Evolutionary conservation across 163 green algal genomes (phyloP).

Genomic region (Scenedesmus sp.): DNA sequence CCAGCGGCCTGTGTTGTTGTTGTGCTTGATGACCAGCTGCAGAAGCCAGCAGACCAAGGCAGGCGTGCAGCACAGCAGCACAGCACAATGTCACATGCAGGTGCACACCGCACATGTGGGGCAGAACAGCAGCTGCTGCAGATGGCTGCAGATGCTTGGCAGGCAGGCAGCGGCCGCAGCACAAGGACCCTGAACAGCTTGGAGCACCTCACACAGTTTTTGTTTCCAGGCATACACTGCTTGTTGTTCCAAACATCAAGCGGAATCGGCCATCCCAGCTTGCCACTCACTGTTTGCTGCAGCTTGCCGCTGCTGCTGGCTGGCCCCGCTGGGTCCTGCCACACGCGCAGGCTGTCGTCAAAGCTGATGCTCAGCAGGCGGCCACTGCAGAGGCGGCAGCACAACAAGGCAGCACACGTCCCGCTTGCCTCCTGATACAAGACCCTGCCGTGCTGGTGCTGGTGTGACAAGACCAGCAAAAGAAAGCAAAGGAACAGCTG

Average conservation of each 20-base stretch:
- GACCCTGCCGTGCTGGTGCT: too few relatives aligned
- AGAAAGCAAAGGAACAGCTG: background rate
- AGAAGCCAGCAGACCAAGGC: background rate
- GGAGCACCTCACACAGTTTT: too few relatives aligned
- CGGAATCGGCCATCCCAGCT: background rate
- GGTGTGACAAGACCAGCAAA: too few relatives aligned
- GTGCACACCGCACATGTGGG: background rate
- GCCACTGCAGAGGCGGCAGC: background rate
- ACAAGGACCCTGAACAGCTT: background rate
- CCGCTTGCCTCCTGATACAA: too few relatives aligned
- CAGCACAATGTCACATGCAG: too few relatives aligned
- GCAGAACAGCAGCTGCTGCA: background rate
- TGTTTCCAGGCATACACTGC: too few relatives aligned
- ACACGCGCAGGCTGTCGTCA: slow-evolving; percentile 81
- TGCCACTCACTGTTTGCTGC: slow-evolving; percentile 12
- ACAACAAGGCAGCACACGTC: background rate
- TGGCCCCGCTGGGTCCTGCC: slow-evolving; percentile 57
- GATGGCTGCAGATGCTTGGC: too few relatives aligned
- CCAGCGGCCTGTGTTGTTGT: slow-evolving; percentile 88
- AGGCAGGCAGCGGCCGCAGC: background rate
- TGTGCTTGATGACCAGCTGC: slow-evolving; percentile 67
- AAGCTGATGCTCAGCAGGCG: slow-evolving; percentile 77
- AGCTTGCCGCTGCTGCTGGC: slow-evolving; percentile 47
- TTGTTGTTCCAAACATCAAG: background rate
- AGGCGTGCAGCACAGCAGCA: background rate